These are phyloP conservation scores for Umbellularia californica DNA, from an alignment of 164 flowering plant genomes.

Conservation along the genomic window DNA sequence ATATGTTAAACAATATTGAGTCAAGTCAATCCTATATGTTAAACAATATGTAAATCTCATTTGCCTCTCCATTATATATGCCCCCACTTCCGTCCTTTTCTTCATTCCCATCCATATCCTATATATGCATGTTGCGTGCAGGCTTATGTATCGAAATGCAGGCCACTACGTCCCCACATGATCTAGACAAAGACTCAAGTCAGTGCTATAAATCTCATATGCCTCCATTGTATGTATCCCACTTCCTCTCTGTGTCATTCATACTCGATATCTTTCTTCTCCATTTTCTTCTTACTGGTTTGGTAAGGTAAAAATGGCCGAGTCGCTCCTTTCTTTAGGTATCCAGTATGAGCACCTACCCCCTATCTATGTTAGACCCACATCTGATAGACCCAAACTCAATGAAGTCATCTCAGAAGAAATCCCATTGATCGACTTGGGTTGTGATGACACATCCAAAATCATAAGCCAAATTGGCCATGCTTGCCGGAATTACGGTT, in stretches of 20 bases:
- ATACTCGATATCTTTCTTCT: not conserved
- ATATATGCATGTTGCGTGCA: no score
- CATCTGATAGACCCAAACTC: slow-evolving; percentile 59
- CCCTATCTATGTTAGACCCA: slow-evolving; percentile 46
- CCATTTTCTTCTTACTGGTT: not conserved
- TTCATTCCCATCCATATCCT: no score
- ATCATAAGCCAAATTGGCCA: slow-evolving; percentile 32
- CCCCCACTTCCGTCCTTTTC: no score
- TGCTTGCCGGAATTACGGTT: slow-evolving; percentile 53
- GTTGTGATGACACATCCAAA: slow-evolving; percentile 20
- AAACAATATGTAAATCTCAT: no score
- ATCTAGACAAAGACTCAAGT: not conserved
- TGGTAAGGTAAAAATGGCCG: not conserved
- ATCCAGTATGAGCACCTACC: slow-evolving; percentile 1
- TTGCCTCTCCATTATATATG: no score
- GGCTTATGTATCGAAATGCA: no score
- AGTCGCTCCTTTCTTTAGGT: slow-evolving; percentile 3
- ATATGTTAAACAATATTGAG: no score
- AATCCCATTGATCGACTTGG: slow-evolving; percentile 56
- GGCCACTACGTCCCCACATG: no score
- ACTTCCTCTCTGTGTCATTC: no score
- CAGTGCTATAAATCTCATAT: not conserved
- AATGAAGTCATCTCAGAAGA: slow-evolving; percentile 39
- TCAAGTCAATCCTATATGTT: no score
- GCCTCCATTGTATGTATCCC: no score